Evolutionary conservation across 345 rosid species (phyloP), one percentile per base, ranked within the genome.

Genomic region (Gossypium sturtianum): DNA sequence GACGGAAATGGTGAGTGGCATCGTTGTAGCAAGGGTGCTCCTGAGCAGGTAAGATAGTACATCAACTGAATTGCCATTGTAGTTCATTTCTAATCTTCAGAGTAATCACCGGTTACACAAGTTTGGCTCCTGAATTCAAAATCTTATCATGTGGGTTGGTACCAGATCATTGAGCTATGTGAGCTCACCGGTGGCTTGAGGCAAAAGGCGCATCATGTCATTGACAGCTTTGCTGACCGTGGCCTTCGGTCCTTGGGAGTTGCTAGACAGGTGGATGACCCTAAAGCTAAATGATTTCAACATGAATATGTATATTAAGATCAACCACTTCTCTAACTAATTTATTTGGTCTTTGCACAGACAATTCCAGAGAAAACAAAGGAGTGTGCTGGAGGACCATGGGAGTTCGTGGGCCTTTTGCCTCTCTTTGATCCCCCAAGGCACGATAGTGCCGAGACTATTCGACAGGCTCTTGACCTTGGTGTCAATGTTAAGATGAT

Each of bases 401-500:
- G 98, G 98, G 97, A 89, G 75, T 91, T 95, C 77, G 89, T 93
- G 9, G 99, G 99, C 71, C 93, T 93, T 34, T 63, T 95, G 82
- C 99, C 97, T 70, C 93, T 95, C 62, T 93, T 93, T 38, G 98
- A 95, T 51, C 99, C 98, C 7, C 97, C 96, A 15, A 89, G 95
- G 73, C 96, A 92, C 20, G 97, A 92, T 64, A 90, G 95, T 77
- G 93, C 95, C 0, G 92, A 90, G 82, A 92, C 93, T 4, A 92
- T 92, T 41, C 86, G 89, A 49, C 76, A 92, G 12, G 93, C 97
- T 15, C 91, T 92, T 66, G 93, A 92, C 53, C 87, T 92, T 25
- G 97, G 95, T 68, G 95, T 90, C 77, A 92, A 84, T 58, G 93
- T 92, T 34, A 92, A 89, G 86, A 92, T 92, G 97, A 92, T 92